A percentile compares a stretch with the other conserved stretches of the same genome.
These are phyloP conservation scores for Fusarium sulawesiense DNA, from an alignment of 2,329 filamentous ascomycete genomes.

Conservation along the genomic window DNA sequence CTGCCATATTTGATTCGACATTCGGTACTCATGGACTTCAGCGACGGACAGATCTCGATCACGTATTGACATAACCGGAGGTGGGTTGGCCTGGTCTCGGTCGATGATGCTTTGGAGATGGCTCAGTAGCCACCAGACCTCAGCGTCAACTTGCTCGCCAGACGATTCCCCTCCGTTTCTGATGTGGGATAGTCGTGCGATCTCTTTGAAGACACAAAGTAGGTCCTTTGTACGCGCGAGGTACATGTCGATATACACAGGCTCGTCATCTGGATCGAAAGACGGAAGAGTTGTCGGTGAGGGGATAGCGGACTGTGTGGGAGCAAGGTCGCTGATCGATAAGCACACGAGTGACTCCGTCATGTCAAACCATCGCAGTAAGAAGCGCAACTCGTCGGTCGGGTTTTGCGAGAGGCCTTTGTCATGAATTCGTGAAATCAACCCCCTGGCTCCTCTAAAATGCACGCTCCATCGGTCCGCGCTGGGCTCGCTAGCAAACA, in stretches of 20 bases:
- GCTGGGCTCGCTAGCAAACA: conserved; percentile 32
- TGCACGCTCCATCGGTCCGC: conserved; percentile 37
- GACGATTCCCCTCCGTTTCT: background rate
- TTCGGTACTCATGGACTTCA: conserved; percentile 27
- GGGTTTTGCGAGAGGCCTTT: conserved; percentile 19
- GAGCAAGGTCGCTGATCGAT: conserved; percentile 23
- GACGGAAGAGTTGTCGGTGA: conserved; percentile 27
- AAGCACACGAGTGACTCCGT: conserved; percentile 36
- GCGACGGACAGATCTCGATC: conserved; percentile 11
- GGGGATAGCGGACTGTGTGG: conserved; percentile 22
- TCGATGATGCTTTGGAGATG: conserved; percentile 29
- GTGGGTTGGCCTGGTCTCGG: conserved; percentile 17
- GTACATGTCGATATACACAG: conserved; percentile 36
- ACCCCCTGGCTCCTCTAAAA: conserved; percentile 28
- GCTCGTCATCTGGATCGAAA: conserved; percentile 7
- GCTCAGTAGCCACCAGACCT: conserved; percentile 24
- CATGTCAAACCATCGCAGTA: conserved; percentile 37
- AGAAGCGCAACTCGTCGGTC: conserved; percentile 26
- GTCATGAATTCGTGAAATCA: conserved; percentile 25
- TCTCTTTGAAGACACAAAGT: conserved; percentile 31
- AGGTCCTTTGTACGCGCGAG: conserved; percentile 31
- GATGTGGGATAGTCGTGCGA: conserved; percentile 10
- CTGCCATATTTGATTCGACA: conserved; percentile 38
- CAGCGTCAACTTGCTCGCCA: background rate
- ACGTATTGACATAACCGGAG: conserved; percentile 28